Conservation (phyloP, 139 green algal genomes). For the Pleodorina starrii region DNA sequence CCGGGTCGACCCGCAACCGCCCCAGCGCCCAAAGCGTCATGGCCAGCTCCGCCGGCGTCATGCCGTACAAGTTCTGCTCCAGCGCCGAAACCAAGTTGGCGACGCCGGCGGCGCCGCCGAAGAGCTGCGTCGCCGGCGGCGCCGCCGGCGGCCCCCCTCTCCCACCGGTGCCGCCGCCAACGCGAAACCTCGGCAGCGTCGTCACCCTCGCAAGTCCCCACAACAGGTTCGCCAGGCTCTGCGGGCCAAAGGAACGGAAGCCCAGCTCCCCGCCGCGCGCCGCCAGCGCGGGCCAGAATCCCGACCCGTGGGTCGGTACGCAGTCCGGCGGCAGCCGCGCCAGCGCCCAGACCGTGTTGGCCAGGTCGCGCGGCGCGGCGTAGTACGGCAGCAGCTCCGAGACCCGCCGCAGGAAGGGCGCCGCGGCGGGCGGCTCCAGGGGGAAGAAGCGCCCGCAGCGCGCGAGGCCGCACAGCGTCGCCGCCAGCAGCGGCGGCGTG, state of each 20-base stretch:
- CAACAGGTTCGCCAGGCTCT: conserved; percentile 58
- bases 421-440: neutral
- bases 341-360: conserved; percentile 35
- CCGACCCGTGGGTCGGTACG: conserved; percentile 2
- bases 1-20: neutral
- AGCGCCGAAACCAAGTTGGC: neutral
- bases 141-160: too few species aligned
- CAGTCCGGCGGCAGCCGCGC: neutral
- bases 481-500: neutral
- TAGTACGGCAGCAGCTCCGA: neutral
- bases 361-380: conserved; percentile 11
- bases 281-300: neutral
- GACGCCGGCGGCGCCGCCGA: neutral
- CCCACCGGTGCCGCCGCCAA: neutral
- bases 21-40: conserved; percentile 24
- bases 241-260: conserved; percentile 33
- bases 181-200: too few species aligned
- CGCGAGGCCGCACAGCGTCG: neutral
- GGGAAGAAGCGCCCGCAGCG: neutral
- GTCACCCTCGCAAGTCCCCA: conserved; percentile 50
- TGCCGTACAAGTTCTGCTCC: neutral
- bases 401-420: neutral
- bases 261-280: neutral
- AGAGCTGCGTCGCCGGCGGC: neutral
- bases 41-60: conserved; percentile 4